Evolutionary conservation across 2,329 filamentous ascomycete genomes (phyloP).

Genomic region (Microdochium paspali): DNA sequence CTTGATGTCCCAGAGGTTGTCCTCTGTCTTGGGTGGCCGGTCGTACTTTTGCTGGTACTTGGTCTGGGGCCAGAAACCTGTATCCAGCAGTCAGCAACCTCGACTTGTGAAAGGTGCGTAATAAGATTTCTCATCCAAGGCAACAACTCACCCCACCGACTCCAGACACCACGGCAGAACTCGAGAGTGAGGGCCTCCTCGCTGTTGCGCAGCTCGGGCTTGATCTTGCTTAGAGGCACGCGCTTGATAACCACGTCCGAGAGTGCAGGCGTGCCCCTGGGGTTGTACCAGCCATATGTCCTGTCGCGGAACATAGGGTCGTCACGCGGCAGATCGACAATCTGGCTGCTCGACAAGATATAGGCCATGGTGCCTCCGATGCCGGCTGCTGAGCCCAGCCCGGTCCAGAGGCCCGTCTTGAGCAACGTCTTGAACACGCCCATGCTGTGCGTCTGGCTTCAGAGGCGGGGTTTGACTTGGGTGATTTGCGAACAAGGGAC

Average conservation of each 20-base stretch:
- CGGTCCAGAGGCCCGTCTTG: slow-evolving; percentile 29
- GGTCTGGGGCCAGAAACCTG: slow-evolving; percentile 35
- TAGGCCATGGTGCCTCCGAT: slow-evolving; percentile 38
- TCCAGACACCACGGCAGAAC: slow-evolving; percentile 61
- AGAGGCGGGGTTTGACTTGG: too few relatives aligned
- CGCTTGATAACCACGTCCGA: slow-evolving; percentile 56
- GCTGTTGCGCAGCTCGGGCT: slow-evolving; percentile 53
- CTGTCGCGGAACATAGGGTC: slow-evolving; percentile 53
- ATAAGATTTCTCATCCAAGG: neutral
- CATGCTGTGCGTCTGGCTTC: slow-evolving; percentile 25
- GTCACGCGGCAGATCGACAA: slow-evolving; percentile 45
- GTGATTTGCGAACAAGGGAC: too few relatives aligned
- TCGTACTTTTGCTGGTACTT: slow-evolving; percentile 20
- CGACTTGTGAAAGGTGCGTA: neutral
- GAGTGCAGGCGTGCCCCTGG: slow-evolving; percentile 49
- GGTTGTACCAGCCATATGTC: slow-evolving; percentile 50
- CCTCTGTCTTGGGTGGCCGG: slow-evolving; percentile 17
- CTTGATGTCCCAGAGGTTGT: slow-evolving; percentile 17
- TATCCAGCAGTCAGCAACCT: neutral
- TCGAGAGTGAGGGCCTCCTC: slow-evolving; percentile 49
- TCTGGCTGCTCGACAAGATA: slow-evolving; percentile 42
- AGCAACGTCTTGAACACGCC: slow-evolving; percentile 36
- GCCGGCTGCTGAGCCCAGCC: slow-evolving; percentile 11
- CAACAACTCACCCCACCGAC: slow-evolving; percentile 45
- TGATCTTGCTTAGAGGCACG: slow-evolving; percentile 53